Percentiles rank a stretch among this genome's conserved stretches.
Conservation (phyloP, 2,329 filamentous ascomycete genomes). For the Fusarium pseudonygamai region DNA sequence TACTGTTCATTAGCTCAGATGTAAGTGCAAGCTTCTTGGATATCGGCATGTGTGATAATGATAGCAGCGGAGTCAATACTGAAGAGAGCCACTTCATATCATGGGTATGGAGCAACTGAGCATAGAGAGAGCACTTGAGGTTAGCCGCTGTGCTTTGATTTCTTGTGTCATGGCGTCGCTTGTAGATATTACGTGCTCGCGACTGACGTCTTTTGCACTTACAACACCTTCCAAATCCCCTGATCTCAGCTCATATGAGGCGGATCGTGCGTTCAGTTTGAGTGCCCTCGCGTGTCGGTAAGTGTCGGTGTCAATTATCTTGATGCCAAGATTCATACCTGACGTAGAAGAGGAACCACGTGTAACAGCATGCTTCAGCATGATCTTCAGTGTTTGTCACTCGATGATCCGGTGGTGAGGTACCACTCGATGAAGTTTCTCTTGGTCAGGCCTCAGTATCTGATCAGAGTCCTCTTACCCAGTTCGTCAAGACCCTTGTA, state of each 20-base stretch:
- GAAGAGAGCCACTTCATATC: constrained; percentile 29
- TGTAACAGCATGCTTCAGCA: not conserved
- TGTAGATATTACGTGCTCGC: not conserved
- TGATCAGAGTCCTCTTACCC: not conserved
- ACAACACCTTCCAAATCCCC: not conserved
- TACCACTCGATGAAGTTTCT: not conserved
- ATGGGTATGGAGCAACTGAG: constrained; percentile 15
- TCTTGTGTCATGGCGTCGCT: not conserved
- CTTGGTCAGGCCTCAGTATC: constrained; percentile 10
- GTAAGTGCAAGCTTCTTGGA: constrained; percentile 2
- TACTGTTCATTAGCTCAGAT: constrained; percentile 9
- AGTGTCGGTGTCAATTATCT: not conserved
- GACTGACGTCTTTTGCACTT: not conserved
- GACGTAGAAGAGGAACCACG: not conserved
- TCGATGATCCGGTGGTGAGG: not conserved
- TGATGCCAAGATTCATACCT: not conserved
- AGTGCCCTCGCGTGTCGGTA: not conserved
- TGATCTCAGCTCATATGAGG: constrained; percentile 2
- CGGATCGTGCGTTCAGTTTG: not conserved
- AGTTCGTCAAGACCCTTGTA: not conserved
- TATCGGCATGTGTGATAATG: not conserved
- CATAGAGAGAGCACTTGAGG: constrained; percentile 16
- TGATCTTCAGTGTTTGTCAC: not conserved
- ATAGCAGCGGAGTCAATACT: constrained; percentile 5
- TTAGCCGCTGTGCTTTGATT: not conserved